Evolutionary conservation across 495 filamentous ascomycete species (phyloP).

Genomic region (Lichenothelia convexa): DNA sequence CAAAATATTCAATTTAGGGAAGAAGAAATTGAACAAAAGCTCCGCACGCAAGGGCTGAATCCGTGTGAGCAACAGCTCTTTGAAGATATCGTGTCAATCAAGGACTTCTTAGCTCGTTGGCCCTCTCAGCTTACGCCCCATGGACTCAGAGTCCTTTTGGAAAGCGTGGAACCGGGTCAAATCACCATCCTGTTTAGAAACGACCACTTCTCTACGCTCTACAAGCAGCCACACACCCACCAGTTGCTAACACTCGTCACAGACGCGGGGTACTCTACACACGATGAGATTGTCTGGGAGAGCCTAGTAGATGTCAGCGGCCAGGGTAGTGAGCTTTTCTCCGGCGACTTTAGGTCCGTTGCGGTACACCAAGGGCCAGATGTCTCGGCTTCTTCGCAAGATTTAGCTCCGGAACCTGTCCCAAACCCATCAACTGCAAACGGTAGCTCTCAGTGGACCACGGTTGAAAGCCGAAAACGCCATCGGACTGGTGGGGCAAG

Average conservation of each 20-base stretch:
- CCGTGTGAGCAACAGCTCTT: slow-evolving; percentile 46
- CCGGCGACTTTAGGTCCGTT: slow-evolving; percentile 78
- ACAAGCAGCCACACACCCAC: slow-evolving; percentile 54
- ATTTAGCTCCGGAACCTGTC: background rate
- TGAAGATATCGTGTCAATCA: slow-evolving; percentile 64
- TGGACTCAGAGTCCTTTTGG: slow-evolving; percentile 54
- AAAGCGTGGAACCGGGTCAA: slow-evolving; percentile 46
- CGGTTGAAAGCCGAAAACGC: slow-evolving; percentile 25
- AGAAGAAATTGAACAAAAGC: slow-evolving; percentile 69
- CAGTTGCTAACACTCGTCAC: slow-evolving; percentile 70
- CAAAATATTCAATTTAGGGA: slow-evolving; percentile 75
- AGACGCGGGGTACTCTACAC: slow-evolving; percentile 71
- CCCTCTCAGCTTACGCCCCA: slow-evolving; percentile 74
- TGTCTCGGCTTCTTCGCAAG: slow-evolving; percentile 1
- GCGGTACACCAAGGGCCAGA: too few species aligned
- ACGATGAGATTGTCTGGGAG: slow-evolving; percentile 94
- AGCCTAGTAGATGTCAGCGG: slow-evolving; percentile 75
- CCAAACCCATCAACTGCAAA: slow-evolving; percentile 8
- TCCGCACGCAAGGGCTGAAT: slow-evolving; percentile 34
- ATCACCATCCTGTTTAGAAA: slow-evolving; percentile 88
- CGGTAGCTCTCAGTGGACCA: slow-evolving; percentile 28
- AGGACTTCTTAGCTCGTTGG: slow-evolving; percentile 56
- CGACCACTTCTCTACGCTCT: slow-evolving; percentile 87
- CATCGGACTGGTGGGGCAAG: slow-evolving; percentile 3
- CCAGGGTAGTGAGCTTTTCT: slow-evolving; percentile 63